Evolutionary conservation across 805 yeast species (phyloP).

Genomic region (Saccharomycopsis fibuligera): DNA sequence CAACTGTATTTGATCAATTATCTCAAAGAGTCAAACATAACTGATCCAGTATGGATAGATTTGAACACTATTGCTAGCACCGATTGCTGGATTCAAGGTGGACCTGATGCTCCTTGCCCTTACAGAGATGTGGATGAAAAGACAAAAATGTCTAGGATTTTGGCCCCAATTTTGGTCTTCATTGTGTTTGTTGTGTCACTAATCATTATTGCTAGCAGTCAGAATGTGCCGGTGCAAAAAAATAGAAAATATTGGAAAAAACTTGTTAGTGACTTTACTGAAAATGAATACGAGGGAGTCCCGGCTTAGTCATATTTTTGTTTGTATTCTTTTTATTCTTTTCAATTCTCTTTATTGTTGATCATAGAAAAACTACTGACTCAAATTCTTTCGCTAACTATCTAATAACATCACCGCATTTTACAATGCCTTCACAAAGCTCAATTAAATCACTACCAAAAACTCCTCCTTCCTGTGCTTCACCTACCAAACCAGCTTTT

Average conservation of each 20-base stretch:
- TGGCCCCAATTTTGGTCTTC: constrained; percentile 62
- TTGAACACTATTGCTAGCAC: constrained; percentile 67
- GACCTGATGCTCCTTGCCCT: constrained; percentile 72
- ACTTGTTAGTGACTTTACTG: constrained; percentile 46
- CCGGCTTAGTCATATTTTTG: constrained; percentile 46
- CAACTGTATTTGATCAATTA: constrained; percentile 28
- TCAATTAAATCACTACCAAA: constrained; percentile 56
- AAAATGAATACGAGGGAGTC: constrained; percentile 77
- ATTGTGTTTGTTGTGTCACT: constrained; percentile 44
- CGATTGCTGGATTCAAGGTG: constrained; percentile 84
- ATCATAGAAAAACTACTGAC: neutral
- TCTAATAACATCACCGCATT: constrained; percentile 10
- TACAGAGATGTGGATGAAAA: constrained; percentile 51
- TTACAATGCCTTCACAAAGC: constrained; percentile 45
- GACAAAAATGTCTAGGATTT: constrained; percentile 52
- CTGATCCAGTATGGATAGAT: constrained; percentile 65
- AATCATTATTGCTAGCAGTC: constrained; percentile 48
- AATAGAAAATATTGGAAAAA: constrained; percentile 63
- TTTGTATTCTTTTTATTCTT: neutral
- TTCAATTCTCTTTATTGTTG: neutral
- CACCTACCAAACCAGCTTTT: constrained; percentile 29
- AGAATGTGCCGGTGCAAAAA: constrained; percentile 62
- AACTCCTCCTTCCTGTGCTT: constrained; percentile 38
- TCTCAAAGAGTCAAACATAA: constrained; percentile 24
- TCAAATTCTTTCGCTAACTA: neutral